These are phyloP conservation scores for Diaporthe eres DNA, from an alignment of 2,329 filamentous ascomycete genomes.

Conservation along the genomic window DNA sequence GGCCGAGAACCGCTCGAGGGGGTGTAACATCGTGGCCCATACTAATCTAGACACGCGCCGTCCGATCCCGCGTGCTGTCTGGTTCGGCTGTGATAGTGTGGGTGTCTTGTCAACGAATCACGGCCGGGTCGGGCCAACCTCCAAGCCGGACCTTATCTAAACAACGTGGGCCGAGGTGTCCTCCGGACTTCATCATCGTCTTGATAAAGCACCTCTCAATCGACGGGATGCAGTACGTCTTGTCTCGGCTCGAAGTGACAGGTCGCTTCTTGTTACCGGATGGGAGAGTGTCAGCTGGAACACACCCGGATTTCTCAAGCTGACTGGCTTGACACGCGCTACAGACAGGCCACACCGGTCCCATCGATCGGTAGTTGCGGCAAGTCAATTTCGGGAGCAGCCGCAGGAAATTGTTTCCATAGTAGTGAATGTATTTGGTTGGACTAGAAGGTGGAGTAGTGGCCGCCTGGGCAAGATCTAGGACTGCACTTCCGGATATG, in stretches of 20 bases:
- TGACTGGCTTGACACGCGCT: conserved; percentile 26
- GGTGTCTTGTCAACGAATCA: conserved; percentile 18
- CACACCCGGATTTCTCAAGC: neutral
- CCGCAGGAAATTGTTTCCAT: conserved; percentile 10
- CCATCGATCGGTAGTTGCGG: conserved; percentile 12
- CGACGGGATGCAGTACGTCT: neutral
- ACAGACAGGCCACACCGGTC: conserved; percentile 23
- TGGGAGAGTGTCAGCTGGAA: conserved; percentile 19
- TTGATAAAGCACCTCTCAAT: conserved; percentile 12
- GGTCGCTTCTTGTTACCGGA: neutral
- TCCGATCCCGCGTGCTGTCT: conserved; percentile 12
- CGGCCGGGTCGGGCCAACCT: conserved; percentile 4
- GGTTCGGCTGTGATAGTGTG: conserved; percentile 16
- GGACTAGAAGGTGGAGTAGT: neutral
- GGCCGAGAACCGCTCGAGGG: conserved; percentile 16
- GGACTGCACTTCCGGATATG: neutral
- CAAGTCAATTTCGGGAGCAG: conserved; percentile 29
- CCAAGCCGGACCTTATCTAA: conserved; percentile 19
- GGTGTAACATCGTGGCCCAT: conserved; percentile 26
- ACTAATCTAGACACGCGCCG: conserved; percentile 33
- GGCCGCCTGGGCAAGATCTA: conserved; percentile 15
- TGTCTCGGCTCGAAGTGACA: conserved; percentile 17
- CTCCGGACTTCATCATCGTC: conserved; percentile 12
- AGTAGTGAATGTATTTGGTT: neutral
- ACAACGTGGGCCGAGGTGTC: conserved; percentile 13